These are phyloP conservation scores for Talaromyces adpressus DNA, from an alignment of 495 filamentous ascomycete genomes.

Conservation along the genomic window DNA sequence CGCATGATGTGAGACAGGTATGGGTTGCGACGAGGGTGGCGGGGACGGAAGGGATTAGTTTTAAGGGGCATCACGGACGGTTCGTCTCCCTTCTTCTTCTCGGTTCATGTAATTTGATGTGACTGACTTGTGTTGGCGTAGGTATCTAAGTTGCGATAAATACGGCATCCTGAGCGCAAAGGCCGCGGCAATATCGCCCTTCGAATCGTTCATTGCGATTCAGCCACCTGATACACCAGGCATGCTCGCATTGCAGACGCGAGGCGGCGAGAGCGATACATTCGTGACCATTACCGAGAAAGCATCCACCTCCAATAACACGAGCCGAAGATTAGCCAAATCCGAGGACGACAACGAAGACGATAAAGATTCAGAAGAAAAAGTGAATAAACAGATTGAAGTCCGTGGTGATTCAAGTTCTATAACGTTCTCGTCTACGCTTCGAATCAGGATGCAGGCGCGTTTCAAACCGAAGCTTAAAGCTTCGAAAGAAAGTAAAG, in stretches of 20 bases:
- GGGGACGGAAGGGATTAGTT: conserved; percentile 71
- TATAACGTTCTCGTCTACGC: conserved; percentile 65
- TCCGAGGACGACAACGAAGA: not conserved
- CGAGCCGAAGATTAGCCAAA: not conserved
- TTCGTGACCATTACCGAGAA: conserved; percentile 48
- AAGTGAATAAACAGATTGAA: conserved; percentile 28
- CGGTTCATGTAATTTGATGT: too few species aligned
- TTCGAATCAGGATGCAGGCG: conserved; percentile 89
- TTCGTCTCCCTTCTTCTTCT: conserved; percentile 17
- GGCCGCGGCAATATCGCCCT: conserved; percentile 69
- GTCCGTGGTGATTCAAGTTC: conserved; percentile 72
- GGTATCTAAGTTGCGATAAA: conserved; percentile 76
- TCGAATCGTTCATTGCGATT: conserved; percentile 74
- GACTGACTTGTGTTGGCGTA: too few species aligned
- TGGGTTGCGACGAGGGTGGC: conserved; percentile 85
- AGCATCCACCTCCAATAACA: conserved; percentile 22
- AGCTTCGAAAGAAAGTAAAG: conserved; percentile 71
- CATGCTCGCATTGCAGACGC: conserved; percentile 63
- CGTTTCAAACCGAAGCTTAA: conserved; percentile 81
- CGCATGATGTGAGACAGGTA: conserved; percentile 90
- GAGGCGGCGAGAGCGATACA: conserved; percentile 34
- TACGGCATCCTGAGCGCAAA: conserved; percentile 71
- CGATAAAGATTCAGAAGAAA: not conserved
- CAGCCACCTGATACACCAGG: conserved; percentile 55
- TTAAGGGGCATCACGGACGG: conserved; percentile 85